These are phyloP conservation scores for Crataegus laevigata DNA, from an alignment of 306 rosid genomes.

Conservation along the genomic window DNA sequence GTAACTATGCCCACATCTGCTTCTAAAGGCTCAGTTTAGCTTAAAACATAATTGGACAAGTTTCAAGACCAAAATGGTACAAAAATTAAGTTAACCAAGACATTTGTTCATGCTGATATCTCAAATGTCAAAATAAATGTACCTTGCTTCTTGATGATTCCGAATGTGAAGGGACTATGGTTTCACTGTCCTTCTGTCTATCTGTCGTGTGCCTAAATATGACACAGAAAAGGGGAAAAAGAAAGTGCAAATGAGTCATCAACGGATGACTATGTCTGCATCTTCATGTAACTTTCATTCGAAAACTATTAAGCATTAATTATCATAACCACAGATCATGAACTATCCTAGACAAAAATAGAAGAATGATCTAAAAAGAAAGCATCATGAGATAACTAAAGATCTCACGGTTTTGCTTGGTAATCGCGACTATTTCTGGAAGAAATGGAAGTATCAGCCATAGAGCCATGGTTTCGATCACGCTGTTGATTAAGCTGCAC, in stretches of 20 bases:
- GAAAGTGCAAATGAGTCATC: background rate
- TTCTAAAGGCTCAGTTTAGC: background rate
- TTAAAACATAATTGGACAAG: background rate
- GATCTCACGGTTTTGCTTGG: conserved; percentile 48
- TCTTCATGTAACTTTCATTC: background rate
- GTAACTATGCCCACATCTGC: background rate
- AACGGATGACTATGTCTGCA: background rate
- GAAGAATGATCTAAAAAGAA: conserved; percentile 1
- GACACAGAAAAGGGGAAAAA: conserved; percentile 5
- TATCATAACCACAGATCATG: too few species aligned
- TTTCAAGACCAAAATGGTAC: background rate
- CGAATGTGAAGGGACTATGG: conserved; percentile 24
- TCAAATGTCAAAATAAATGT: conserved; percentile 12
- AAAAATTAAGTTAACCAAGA: background rate
- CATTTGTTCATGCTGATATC: conserved; percentile 5
- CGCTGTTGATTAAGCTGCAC: conserved; percentile 49
- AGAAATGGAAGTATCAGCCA: conserved; percentile 9
- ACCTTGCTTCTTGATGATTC: conserved; percentile 70
- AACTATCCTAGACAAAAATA: too few species aligned
- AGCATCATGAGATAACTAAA: conserved; percentile 1
- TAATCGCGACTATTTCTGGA: conserved; percentile 18
- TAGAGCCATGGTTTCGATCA: conserved; percentile 22
- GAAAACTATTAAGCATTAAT: background rate
- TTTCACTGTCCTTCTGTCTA: conserved; percentile 45
- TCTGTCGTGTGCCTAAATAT: conserved; percentile 39